phyloP scores from a whole-genome alignment of 2,329 filamentous ascomycete genomes.

The Sporothrix protearum region DNA sequence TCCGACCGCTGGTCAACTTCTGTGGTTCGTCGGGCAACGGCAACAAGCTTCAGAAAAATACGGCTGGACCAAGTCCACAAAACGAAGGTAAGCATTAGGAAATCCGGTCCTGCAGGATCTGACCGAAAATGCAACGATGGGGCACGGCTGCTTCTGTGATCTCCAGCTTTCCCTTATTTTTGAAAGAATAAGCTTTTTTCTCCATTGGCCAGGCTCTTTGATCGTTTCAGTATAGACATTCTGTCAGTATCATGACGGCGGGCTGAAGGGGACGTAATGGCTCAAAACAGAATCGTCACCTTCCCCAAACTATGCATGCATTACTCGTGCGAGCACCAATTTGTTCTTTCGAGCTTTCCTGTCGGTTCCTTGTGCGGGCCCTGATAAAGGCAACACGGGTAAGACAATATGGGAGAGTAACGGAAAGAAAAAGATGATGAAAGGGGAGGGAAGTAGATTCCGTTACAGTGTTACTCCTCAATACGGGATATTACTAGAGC shows the following conservation, averaged over 20 bases:
- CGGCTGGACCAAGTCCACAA: not conserved
- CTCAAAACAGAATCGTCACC: not conserved
- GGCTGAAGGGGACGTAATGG: not conserved
- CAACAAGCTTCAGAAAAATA: not conserved
- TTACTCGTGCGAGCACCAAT: not conserved
- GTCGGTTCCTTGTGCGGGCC: not conserved
- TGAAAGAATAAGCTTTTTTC: not conserved
- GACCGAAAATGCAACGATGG: not conserved
- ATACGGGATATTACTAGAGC: not conserved
- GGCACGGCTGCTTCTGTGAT: not conserved
- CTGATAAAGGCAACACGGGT: not conserved
- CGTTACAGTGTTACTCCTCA: not conserved
- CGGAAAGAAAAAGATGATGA: not conserved
- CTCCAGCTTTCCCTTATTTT: not conserved
- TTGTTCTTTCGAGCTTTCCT: not conserved
- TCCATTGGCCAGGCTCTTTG: not conserved
- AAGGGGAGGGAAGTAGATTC: not conserved
- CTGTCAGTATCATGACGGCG: too few species aligned
- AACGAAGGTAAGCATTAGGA: not conserved
- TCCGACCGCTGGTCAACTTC: not conserved
- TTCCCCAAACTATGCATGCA: not conserved
- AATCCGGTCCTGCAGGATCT: not conserved
- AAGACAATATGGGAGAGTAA: not conserved
- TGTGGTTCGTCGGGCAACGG: not conserved
- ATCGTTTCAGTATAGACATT: too few species aligned